Evolutionary conservation across 352 stramenopile genomes (phyloP).

Genomic region (Phytophthora colocasiae): DNA sequence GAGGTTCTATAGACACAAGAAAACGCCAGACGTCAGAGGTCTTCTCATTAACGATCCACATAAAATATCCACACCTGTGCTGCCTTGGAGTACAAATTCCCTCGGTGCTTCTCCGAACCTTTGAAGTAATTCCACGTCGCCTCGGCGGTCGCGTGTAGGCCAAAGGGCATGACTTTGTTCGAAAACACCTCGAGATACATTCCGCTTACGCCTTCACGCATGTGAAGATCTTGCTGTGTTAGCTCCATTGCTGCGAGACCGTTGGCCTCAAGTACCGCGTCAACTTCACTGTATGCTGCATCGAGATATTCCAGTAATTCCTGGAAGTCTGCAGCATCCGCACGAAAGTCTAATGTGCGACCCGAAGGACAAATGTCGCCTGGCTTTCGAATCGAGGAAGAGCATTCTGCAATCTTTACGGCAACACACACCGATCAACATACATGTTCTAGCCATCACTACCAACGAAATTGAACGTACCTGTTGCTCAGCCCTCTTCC

Average conservation of each 20-base stretch:
- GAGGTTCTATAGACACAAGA: conserved; percentile 13
- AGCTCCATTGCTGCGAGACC: conserved; percentile 32
- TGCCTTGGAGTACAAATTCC: conserved; percentile 39
- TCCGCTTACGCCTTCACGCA: conserved; percentile 29
- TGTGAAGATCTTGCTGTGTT: conserved; percentile 36
- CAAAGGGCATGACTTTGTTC: conserved; percentile 41
- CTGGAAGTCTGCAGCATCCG: conserved; percentile 24
- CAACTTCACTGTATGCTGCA: conserved; percentile 27
- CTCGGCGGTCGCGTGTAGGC: conserved; percentile 28
- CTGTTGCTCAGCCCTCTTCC: conserved; percentile 27
- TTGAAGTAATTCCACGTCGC: conserved; percentile 47
- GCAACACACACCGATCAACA: conserved; percentile 1
- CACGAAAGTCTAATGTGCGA: conserved; percentile 18
- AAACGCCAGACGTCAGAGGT: conserved; percentile 1
- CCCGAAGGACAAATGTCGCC: conserved; percentile 8
- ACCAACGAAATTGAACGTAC: conserved; percentile 37
- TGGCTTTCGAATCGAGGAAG: conserved; percentile 7
- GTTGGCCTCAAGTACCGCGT: conserved; percentile 34
- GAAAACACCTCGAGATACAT: conserved; percentile 45
- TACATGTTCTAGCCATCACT: conserved; percentile 1
- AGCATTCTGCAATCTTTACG: conserved; percentile 18
- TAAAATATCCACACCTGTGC: conserved; percentile 15
- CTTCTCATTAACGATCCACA: conserved; percentile 1
- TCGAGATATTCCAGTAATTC: conserved; percentile 31
- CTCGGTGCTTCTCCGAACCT: conserved; percentile 42